Evolutionary conservation across 176 grass and related monocot species (phyloP).

Genomic region (Elaeis guineensis): DNA sequence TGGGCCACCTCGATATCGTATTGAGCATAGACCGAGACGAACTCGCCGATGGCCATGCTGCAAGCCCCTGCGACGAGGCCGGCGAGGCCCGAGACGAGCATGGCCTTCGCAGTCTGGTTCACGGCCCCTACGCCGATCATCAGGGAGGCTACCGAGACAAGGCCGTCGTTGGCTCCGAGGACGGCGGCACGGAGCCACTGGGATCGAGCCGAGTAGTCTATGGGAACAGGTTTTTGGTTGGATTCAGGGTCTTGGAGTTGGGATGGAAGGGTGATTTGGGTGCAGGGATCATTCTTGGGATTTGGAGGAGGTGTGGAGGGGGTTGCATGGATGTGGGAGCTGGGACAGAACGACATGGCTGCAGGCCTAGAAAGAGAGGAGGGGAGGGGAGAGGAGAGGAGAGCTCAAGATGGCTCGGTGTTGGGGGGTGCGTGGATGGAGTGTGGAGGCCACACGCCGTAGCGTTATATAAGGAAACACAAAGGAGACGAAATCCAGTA

Average conservation of each 20-base stretch:
- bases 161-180: conserved; percentile 89
- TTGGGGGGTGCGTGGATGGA: too few relatives aligned
- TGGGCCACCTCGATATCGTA: conserved; percentile 74
- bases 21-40: conserved; percentile 85
- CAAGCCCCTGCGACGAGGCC: conserved; percentile 85
- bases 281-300: background rate
- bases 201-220: conserved; percentile 72
- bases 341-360: conserved; percentile 36
- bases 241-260: background rate
- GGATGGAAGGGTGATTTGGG: background rate
- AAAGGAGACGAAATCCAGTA: too few relatives aligned
- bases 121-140: conserved; percentile 86
- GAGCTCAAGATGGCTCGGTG: too few relatives aligned
- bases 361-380: too few relatives aligned
- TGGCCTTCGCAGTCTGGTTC: conserved; percentile 29
- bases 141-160: conserved; percentile 85
- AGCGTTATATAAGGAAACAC: too few relatives aligned
- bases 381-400: too few relatives aligned
- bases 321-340: conserved; percentile 32
- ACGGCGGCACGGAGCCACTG: conserved; percentile 95
- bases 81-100: conserved; percentile 70
- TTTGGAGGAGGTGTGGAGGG: background rate
- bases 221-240: background rate
- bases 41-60: conserved; percentile 98
- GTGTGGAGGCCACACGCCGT: too few relatives aligned